Evolutionary conservation across 306 rosid species (phyloP).

Genomic region (Vicia villosa): DNA sequence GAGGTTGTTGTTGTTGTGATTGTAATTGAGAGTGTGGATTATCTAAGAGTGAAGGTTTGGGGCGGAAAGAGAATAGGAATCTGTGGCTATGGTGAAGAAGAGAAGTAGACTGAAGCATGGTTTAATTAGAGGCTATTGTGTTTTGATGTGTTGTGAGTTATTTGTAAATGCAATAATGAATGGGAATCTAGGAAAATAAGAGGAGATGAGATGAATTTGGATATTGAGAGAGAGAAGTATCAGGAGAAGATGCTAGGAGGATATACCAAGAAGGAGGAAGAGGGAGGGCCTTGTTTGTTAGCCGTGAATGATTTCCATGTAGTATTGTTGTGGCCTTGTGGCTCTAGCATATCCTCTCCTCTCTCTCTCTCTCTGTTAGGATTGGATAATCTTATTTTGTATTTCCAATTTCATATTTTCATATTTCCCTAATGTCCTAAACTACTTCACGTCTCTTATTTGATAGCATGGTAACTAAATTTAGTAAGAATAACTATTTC

Average conservation of each 20-base stretch:
- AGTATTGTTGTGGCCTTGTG: not conserved
- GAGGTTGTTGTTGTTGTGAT: conserved; percentile 27
- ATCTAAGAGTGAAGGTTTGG: conserved; percentile 38
- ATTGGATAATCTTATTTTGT: conserved; percentile 40
- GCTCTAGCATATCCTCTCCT: conserved; percentile 16
- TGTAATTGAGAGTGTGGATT: conserved; percentile 23
- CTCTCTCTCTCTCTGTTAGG: not conserved
- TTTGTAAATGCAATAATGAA: not conserved
- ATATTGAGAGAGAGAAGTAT: not conserved
- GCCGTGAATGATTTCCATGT: not conserved
- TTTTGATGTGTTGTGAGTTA: no score
- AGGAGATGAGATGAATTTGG: not conserved
- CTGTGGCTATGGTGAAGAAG: conserved; percentile 46
- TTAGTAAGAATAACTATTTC: no score
- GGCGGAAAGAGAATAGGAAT: conserved; percentile 45
- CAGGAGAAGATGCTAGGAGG: conserved; percentile 50
- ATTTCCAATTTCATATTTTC: not conserved
- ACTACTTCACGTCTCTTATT: no score
- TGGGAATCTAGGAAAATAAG: not conserved
- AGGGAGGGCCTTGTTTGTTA: not conserved
- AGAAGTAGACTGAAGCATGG: conserved; percentile 60
- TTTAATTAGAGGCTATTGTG: not conserved
- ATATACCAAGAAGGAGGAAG: conserved; percentile 40
- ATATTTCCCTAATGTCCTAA: not conserved
- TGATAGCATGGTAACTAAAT: no score